These are phyloP conservation scores for Cucurbita maxima DNA, from an alignment of 306 rosid species.

Conservation along the genomic window DNA sequence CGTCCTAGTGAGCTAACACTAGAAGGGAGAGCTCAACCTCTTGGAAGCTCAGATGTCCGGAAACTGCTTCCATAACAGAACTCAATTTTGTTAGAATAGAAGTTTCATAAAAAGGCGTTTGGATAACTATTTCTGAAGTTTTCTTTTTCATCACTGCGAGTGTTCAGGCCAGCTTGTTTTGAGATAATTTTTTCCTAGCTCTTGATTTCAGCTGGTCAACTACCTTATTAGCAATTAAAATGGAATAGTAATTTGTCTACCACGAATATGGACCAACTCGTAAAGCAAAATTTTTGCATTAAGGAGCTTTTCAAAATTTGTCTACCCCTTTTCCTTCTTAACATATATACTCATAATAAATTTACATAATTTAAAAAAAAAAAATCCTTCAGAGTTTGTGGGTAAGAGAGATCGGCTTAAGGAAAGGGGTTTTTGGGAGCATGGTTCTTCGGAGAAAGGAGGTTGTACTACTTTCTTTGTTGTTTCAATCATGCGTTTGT, in stretches of 20 bases:
- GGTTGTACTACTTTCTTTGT: neutral
- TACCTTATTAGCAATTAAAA: no score
- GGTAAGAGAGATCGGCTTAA: neutral
- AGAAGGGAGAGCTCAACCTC: neutral
- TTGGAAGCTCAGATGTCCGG: neutral
- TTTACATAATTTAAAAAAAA: neutral
- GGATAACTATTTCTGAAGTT: neutral
- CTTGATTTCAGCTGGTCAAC: no score
- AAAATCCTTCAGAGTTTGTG: neutral
- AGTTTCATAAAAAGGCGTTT: neutral
- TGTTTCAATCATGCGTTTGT: neutral
- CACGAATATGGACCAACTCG: neutral
- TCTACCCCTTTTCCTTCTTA: neutral
- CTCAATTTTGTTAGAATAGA: neutral
- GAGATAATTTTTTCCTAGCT: neutral
- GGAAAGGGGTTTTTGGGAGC: neutral
- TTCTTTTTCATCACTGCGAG: neutral
- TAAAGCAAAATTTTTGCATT: neutral
- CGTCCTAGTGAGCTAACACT: neutral
- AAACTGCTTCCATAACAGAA: neutral
- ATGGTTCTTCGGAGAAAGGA: neutral
- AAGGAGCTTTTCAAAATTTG: neutral
- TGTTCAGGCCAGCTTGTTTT: neutral
- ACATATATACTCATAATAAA: neutral
- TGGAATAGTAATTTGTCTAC: neutral